Base-by-base conservation (phyloP, 768 basidiomycete genomes). In the Suillus spraguei region DNA sequence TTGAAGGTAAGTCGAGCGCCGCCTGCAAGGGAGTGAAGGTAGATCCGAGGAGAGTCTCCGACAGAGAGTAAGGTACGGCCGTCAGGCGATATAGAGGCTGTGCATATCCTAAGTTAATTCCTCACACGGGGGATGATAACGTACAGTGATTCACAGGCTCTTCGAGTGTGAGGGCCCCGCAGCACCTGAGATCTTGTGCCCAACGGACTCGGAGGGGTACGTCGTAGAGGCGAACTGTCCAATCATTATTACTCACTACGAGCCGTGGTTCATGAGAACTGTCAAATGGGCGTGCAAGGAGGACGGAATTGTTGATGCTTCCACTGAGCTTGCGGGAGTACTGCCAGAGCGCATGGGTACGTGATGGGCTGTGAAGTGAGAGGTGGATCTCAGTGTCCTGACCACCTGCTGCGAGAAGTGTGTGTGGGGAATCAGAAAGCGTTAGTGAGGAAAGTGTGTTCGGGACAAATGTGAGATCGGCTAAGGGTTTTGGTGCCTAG, bases 11-110 rank as follows among this genome's bases (percentile, higher is more conserved):
- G 79, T 33, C 72, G 77, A 16, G 83, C 76, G 35, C 90, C 87
- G 46, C 89, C 89, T 2, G 85, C 83, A 64, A 96, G 82, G 60
- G 87, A 85, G 70, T 95, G 91, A 16, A 98, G 83, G 71, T 88
- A 91, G 13, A 96, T 88, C 63, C 93, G 89, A 50, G 88, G 86
- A 11, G 94, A 95, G 72, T 98, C 95, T 28, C 96, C 95, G 0
- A 96, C 95, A 3, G 90, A 94, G 1, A 97, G 85, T 16, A 98
- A 82, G 0, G 90, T 94, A 52, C 86, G 85, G 1, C 94, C 91
- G 69, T 97, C 93, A 0, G 94, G 94, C 0, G 94, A 95, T 68
- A 98, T 85, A 10, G 95, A 95, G 5, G 92, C 94, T 96, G 60
- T 50, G 47, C 54, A 65, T 22, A 46, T 47, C 62, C 47, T n/a